Conservation (phyloP, 371 early-diverging fungal species). For the Mucor circinelloides region DNA sequence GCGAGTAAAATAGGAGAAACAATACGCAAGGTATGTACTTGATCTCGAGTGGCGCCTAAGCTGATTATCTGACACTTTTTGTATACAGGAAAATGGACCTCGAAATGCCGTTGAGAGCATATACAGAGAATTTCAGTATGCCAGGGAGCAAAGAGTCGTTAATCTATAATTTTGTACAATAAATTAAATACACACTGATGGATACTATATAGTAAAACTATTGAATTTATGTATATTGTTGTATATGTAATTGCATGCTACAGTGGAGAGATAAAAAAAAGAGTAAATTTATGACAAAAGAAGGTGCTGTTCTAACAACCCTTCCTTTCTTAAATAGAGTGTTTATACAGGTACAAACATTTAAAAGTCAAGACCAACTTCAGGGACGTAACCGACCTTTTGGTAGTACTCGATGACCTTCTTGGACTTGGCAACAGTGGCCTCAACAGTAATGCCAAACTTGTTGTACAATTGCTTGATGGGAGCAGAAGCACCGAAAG, state of each 20-base stretch:
- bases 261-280: background rate
- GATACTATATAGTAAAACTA: background rate
- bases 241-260: conserved; percentile 1
- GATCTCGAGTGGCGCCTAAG: background rate
- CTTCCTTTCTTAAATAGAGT: conserved; percentile 2
- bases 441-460: conserved; percentile 82
- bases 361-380: conserved; percentile 46
- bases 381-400: conserved; percentile 54
- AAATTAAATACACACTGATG: background rate
- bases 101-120: conserved; percentile 61
- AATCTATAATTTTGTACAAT: background rate
- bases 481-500: conserved; percentile 95
- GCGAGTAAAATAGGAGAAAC: conserved; percentile 59
- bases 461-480: conserved; percentile 78
- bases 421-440: conserved; percentile 77
- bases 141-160: conserved; percentile 33
- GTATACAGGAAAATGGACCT: conserved; percentile 63
- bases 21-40: conserved; percentile 43
- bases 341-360: background rate
- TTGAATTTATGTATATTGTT: background rate
- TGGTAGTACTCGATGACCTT: conserved; percentile 78
- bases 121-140: conserved; percentile 59
- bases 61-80: background rate
- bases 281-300: background rate
- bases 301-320: background rate